Conservation (phyloP, 352 stramenopile genomes). For the Phytophthora pini region DNA sequence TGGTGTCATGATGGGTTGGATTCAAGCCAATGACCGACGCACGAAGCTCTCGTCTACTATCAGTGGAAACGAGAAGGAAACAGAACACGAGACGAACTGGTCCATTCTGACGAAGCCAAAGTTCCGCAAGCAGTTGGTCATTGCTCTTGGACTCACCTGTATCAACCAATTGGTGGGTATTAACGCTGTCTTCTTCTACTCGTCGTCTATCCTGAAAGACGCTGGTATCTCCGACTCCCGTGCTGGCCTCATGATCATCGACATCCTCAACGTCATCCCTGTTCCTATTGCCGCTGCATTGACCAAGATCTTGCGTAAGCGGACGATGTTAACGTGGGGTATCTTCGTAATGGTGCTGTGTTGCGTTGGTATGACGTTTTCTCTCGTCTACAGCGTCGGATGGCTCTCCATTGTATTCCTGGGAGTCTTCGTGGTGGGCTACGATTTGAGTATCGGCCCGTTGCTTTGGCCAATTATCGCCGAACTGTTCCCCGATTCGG, state of each 20-base stretch:
- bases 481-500: background rate
- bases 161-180: slow-evolving; percentile 72
- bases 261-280: slow-evolving; percentile 54
- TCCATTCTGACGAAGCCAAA: slow-evolving; percentile 33
- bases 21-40: slow-evolving; percentile 29
- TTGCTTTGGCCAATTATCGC: background rate
- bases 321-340: slow-evolving; percentile 46
- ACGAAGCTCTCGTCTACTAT: slow-evolving; percentile 7
- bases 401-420: slow-evolving; percentile 56
- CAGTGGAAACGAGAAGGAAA: background rate
- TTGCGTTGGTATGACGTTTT: slow-evolving; percentile 51
- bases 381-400: slow-evolving; percentile 36
- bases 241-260: slow-evolving; percentile 57
- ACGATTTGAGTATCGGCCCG: background rate
- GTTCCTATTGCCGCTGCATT: slow-evolving; percentile 39
- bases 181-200: slow-evolving; percentile 76
- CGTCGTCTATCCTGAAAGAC: slow-evolving; percentile 58
- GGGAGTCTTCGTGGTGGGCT: background rate
- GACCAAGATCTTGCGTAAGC: slow-evolving; percentile 43
- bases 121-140: slow-evolving; percentile 43
- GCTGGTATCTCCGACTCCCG: slow-evolving; percentile 57
- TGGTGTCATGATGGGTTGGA: slow-evolving; percentile 35
- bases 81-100: slow-evolving; percentile 16
- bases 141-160: slow-evolving; percentile 49
- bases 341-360: slow-evolving; percentile 49